Percentiles rank a stretch among this genome's conserved stretches.
Conservation (phyloP, 2,329 filamentous ascomycete species). For the Hymenoscyphus infarciens region DNA sequence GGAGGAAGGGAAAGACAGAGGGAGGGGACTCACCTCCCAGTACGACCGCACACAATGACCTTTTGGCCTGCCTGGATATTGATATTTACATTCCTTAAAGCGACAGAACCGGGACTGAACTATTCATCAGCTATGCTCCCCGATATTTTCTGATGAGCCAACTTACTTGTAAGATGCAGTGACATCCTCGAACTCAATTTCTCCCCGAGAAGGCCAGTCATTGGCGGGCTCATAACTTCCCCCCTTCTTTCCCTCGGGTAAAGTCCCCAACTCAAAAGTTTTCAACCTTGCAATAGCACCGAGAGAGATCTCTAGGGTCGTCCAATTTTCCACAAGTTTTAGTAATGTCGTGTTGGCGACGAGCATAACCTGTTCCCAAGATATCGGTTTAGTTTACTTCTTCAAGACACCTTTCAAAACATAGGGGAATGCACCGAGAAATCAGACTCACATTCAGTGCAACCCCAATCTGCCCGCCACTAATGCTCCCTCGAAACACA, state of each 20-base stretch:
- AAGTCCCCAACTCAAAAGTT: slow-evolving; percentile 44
- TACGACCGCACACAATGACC: slow-evolving; percentile 51
- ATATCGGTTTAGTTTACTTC: no score
- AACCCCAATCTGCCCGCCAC: slow-evolving; percentile 25
- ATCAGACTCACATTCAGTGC: slow-evolving; percentile 20
- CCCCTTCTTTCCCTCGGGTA: slow-evolving; percentile 33
- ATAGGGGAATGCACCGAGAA: no score
- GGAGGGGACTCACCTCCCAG: slow-evolving; percentile 39
- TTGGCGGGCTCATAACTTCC: slow-evolving; percentile 13
- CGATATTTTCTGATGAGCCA: slow-evolving; percentile 40
- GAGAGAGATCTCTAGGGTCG: slow-evolving; percentile 54
- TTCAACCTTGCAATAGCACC: slow-evolving; percentile 55
- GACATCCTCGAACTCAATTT: slow-evolving; percentile 34
- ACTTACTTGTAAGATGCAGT: slow-evolving; percentile 34
- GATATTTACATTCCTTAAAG: slow-evolving; percentile 39
- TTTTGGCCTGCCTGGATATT: slow-evolving; percentile 47
- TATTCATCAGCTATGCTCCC: not conserved
- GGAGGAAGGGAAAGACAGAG: not conserved
- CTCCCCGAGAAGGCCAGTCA: slow-evolving; percentile 37
- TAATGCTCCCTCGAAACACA: slow-evolving; percentile 14
- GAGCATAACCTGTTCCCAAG: slow-evolving; percentile 17
- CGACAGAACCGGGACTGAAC: slow-evolving; percentile 24
- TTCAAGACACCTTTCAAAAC: no score
- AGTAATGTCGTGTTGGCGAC: slow-evolving; percentile 24
- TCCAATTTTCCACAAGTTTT: slow-evolving; percentile 45